Evolutionary conservation across 495 filamentous ascomycete species (phyloP), one percentile per base, ranked within the genome.

Genomic region (Immersiella caudata): DNA sequence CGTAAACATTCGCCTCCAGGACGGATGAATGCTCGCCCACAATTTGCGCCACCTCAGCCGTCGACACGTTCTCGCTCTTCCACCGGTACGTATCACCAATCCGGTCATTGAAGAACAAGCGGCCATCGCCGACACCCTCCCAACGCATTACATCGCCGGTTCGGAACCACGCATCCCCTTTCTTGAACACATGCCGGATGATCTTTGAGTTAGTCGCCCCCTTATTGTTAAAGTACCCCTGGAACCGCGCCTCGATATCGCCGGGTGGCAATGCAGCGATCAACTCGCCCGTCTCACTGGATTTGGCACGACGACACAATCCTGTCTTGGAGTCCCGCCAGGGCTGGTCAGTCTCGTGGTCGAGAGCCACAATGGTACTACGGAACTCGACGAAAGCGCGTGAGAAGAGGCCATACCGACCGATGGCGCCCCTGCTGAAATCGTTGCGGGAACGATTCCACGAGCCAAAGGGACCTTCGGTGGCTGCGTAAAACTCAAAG

Each of bases 41-140:
- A 0, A 86, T 87, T 62, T 93, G 86, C 26, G 86, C 83, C 1
- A 96, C 94, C 66, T 96, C 94, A 18, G 88, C 88, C 1, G 93
- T 94, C 6, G 88, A 90, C 4, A 97, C 92, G 59, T 97, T 98
- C 78, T 98, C 94, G 60, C 86, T 88, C 81, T 96, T 97, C 94
- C 94, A 98, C n/a, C 94, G 88, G 80, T 91, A 98, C 0, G 94
- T 97, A 72, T 98, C 94, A 29, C 94, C 94, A 33, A 98, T 89
- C 6, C 93, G 88, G 75, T 98, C 94, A 57, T 86, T 84, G 79
- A 98, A 98, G 78, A 85, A 97, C 82, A 89, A 88, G 11, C 88
- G 82, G 0, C 92, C 91, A 60, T 96, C 89, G 0, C 65, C 62
- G 61, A 94, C 88, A 0, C 66, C 63, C 65, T 93, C 90, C 79